Base-by-base conservation (phyloP, 805 yeast species). In the Henningerozyma blattae region DNA sequence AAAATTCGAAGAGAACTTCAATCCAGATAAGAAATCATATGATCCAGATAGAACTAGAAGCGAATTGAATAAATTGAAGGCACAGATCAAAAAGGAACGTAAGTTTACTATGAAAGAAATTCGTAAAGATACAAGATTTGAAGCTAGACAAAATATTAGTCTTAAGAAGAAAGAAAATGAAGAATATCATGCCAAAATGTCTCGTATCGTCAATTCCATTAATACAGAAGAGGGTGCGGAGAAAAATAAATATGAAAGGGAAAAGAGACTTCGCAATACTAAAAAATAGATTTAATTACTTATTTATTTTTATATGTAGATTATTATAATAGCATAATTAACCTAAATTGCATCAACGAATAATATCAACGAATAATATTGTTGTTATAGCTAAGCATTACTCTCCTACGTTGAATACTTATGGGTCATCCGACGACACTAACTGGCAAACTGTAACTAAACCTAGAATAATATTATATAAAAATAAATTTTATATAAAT, bases 211-310 rank as follows among this genome's bases (percentile, higher is more conserved):
- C 54, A 82, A 87, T 47, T 73, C 87, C 35, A 84, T 91, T 50
- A 82, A 81, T 42, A 86, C 95, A 4, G 86, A 80, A 47, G 96
- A 89, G 65, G 97, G 97, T 51, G 83, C 91, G 4, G 96, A 85
- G 53, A 82, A 84, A 68, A 87, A 91, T 56, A 77, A 77, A 46
- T 89, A 89, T 58, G 95, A 86, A 53, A 70, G 86, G 40, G 96
- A 87, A 52, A 81, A 74, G 66, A 75, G 69, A 53, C 62, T 64
- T 40, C 70, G 86, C 48, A 72, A 70, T 52, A 62, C 66, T 27
- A 65, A 66, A 45, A 58, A 54, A 39, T 58, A 43, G 32, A 35
- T 27, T 13, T 13, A 28, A n/a, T 12, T 28, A 10, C 8, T 18
- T 16, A 30, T 15, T 12, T 20, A 28, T 28, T n/a, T n/a, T 14